Base-by-base conservation (phyloP, 2,329 filamentous ascomycete genomes). In the Didymella arachidicola region DNA sequence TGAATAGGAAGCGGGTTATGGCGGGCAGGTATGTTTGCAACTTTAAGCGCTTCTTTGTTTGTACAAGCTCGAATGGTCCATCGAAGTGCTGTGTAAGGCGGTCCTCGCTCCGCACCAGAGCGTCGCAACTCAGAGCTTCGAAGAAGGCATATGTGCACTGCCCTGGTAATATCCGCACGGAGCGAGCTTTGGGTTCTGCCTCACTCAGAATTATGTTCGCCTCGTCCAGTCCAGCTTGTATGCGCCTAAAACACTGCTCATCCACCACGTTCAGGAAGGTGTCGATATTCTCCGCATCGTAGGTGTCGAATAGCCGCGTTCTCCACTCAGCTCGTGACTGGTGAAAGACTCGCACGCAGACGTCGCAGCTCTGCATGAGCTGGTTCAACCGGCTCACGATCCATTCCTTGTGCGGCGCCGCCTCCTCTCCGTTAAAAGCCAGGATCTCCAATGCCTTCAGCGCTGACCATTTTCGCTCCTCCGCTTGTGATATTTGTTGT, bases 1-100 rank as follows among this genome's bases (percentile, higher is more conserved):
- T 89, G 71, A 97, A 97, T 2, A 97, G 82, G 67, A 97, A 97
- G 19, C 85, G 87, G 2, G 90, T 90, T 82, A 95, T 92, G 12
- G 92, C 91, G 2, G 94, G 93, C 2, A 96, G 84, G 56, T 84
- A 92, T 26, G 88, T 86, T 1, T 87, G 86, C 26, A 97, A 83
- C 71, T 90, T 92, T 18, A 97, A 81, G n/a, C 87, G 86, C 67
- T 86, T 92, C 70, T 89, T 93, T 14, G 86, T 86, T 75, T 94
- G 91, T 2, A 96, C 87, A 22, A 92, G 84, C 65, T 86, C 83
- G 74, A 98, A 97, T 11, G 96, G 92, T 65, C 84, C 87, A 72
- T 97, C 90, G 73, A 98, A 97, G 64, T 88, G 83, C 27, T 80
- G 68, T 54, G 78, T 72, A 22, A 89, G 75, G 19, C 83, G 76